These are phyloP conservation scores for Cladosporium sp. DNA, from an alignment of 2,329 filamentous ascomycete species.

Conservation along the genomic window DNA sequence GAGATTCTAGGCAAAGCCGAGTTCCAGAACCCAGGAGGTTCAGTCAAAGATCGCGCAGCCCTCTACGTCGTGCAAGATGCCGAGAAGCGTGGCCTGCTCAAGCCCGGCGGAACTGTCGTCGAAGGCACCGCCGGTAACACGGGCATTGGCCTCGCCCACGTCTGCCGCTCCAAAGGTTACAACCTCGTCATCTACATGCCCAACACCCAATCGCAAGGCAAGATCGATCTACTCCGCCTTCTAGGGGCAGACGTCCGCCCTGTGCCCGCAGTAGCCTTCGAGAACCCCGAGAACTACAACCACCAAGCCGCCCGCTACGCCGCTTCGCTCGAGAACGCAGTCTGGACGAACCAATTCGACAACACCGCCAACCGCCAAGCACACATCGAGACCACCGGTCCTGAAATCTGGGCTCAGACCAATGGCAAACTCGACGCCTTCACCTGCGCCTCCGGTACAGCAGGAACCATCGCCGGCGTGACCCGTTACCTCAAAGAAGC, in stretches of 20 bases:
- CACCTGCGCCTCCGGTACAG: conserved; percentile 91
- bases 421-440: conserved; percentile 83
- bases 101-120: conserved; percentile 85
- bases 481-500: conserved; percentile 85
- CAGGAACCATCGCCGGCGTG: conserved; percentile 81
- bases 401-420: conserved; percentile 96
- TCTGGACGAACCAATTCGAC: conserved; percentile 99
- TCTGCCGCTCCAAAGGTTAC: conserved; percentile 89
- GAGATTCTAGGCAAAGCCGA: conserved; percentile 94
- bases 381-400: conserved; percentile 94
- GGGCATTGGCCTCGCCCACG: conserved; percentile 93
- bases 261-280: conserved; percentile 91
- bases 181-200: conserved; percentile 99
- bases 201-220: conserved; percentile 95
- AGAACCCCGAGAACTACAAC: conserved; percentile 96
- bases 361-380: conserved; percentile 90
- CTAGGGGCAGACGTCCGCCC: conserved; percentile 94
- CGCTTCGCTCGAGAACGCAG: conserved; percentile 77
- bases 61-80: conserved; percentile 92
- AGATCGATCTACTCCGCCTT: conserved; percentile 86
- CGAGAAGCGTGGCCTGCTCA: conserved; percentile 78
- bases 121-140: conserved; percentile 98
- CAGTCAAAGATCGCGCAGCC: conserved; percentile 92
- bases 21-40: conserved; percentile 97
- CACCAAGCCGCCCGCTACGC: conserved; percentile 90